phyloP scores from a whole-genome alignment of 2,329 filamentous ascomycete genomes.

The Phaeoacremonium minimum region DNA sequence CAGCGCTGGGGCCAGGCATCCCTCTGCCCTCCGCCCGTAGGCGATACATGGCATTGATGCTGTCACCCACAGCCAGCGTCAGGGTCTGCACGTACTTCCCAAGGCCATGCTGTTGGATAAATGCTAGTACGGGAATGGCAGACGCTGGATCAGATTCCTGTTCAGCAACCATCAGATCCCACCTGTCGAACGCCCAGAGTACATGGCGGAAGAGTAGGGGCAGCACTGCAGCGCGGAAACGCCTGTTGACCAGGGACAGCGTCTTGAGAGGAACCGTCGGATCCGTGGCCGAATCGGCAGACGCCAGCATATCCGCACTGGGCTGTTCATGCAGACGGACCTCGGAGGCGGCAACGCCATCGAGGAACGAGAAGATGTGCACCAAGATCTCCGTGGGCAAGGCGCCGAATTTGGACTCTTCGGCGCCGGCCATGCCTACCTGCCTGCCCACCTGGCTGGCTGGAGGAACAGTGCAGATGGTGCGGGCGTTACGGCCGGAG shows the following conservation, averaged over 20 bases:
- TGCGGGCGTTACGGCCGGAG: background rate
- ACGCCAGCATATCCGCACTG: constrained; percentile 26
- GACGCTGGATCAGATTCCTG: constrained; percentile 16
- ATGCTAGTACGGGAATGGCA: constrained; percentile 32
- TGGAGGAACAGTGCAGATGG: background rate
- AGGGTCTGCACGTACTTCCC: constrained; percentile 35
- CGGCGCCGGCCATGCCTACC: background rate
- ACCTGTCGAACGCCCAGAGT: constrained; percentile 31
- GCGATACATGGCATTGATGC: constrained; percentile 5
- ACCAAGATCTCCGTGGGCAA: constrained; percentile 60
- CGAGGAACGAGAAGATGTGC: constrained; percentile 52
- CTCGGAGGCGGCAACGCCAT: constrained; percentile 42
- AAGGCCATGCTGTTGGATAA: constrained; percentile 28
- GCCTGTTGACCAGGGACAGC: constrained; percentile 46
- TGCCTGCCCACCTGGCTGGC: no score
- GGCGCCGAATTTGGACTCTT: constrained; percentile 17
- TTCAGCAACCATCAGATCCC: constrained; percentile 18
- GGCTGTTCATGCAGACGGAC: constrained; percentile 45
- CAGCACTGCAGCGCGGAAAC: constrained; percentile 46
- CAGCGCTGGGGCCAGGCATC: background rate
- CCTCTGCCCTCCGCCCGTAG: background rate
- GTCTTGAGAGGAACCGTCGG: constrained; percentile 45
- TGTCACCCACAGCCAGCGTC: constrained; percentile 29
- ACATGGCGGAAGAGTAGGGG: constrained; percentile 56
- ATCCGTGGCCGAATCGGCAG: constrained; percentile 18